A percentile compares a stretch with the other conserved stretches of the same genome.
These are phyloP conservation scores for Ceratobasidium papillatum DNA, from an alignment of 1,284 basidiomycete species.

Conservation along the genomic window DNA sequence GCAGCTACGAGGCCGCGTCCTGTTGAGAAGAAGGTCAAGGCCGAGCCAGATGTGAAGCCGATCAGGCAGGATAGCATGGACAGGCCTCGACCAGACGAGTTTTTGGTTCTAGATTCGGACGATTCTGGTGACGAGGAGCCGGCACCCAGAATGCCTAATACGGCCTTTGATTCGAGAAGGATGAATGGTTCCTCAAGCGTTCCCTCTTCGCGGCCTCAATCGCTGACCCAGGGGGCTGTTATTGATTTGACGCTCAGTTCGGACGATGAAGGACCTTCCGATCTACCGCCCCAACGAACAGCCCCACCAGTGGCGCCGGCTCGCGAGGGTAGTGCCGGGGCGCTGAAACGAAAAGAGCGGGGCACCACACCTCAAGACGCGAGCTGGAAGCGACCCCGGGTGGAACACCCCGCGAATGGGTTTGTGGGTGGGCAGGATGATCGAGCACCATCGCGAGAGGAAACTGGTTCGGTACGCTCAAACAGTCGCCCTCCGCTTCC, in stretches of 20 bases:
- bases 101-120: slow-evolving; percentile 80
- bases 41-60: slow-evolving; percentile 26
- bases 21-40: slow-evolving; percentile 47
- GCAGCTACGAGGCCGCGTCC: slow-evolving; percentile 55
- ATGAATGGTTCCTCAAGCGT: slow-evolving; percentile 13
- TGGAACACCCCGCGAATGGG: slow-evolving; percentile 52
- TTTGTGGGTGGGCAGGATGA: slow-evolving; percentile 24
- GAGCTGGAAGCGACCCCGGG: slow-evolving; percentile 75
- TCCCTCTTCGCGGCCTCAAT: slow-evolving; percentile 13
- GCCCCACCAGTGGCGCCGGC: slow-evolving; percentile 2
- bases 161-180: slow-evolving; percentile 62
- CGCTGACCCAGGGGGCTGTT: slow-evolving; percentile 52
- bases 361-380: slow-evolving; percentile 57
- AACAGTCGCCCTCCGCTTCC: slow-evolving; percentile 29
- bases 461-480: slow-evolving; percentile 18
- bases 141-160: slow-evolving; percentile 45
- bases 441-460: slow-evolving; percentile 21
- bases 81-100: slow-evolving; percentile 61
- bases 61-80: slow-evolving; percentile 13
- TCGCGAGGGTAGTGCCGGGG: slow-evolving; percentile 12
- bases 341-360: slow-evolving; percentile 67
- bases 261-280: slow-evolving; percentile 61
- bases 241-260: slow-evolving; percentile 84
- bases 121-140: slow-evolving; percentile 74
- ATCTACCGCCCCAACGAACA: slow-evolving; percentile 52